phyloP scores from a whole-genome alignment of 352 stramenopile species.

The Pythium grandisporangium region DNA sequence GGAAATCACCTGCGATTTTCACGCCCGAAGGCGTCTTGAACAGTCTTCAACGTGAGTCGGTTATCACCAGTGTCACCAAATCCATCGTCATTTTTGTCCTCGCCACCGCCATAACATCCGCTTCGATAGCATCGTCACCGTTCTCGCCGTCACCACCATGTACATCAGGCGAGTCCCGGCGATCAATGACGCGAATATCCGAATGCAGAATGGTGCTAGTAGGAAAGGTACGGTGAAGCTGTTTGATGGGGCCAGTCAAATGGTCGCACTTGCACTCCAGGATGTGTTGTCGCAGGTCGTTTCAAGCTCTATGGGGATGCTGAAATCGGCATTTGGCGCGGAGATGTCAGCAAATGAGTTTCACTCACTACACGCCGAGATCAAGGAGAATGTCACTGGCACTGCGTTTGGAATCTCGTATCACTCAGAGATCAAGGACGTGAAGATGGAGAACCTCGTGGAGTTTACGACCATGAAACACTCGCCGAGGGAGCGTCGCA shows the following conservation, averaged over 20 bases:
- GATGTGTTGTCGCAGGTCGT: constrained; percentile 64
- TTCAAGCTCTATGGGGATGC: constrained; percentile 39
- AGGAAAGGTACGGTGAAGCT: constrained; percentile 29
- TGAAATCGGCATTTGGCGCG: constrained; percentile 51
- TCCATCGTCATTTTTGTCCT: constrained; percentile 17
- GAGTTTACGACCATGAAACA: background rate
- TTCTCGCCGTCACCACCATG: constrained; percentile 31
- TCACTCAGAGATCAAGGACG: background rate
- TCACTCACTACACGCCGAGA: constrained; percentile 11
- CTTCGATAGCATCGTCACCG: constrained; percentile 43
- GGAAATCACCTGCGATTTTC: too few relatives aligned
- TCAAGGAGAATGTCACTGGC: background rate
- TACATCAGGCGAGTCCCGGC: constrained; percentile 50
- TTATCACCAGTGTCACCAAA: background rate
- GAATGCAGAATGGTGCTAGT: constrained; percentile 33
- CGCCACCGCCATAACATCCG: too few relatives aligned
- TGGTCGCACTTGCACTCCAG: constrained; percentile 43
- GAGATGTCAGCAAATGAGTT: constrained; percentile 52
- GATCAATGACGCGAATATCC: constrained; percentile 39
- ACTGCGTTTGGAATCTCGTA: background rate
- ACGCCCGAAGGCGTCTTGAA: too few relatives aligned
- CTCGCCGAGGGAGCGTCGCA: background rate
- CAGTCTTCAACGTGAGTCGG: too few relatives aligned
- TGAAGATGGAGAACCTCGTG: background rate
- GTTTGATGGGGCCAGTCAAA: constrained; percentile 56